These are phyloP conservation scores for Westerdykella sp. DNA, from an alignment of 2,329 filamentous ascomycete species.

Conservation along the genomic window DNA sequence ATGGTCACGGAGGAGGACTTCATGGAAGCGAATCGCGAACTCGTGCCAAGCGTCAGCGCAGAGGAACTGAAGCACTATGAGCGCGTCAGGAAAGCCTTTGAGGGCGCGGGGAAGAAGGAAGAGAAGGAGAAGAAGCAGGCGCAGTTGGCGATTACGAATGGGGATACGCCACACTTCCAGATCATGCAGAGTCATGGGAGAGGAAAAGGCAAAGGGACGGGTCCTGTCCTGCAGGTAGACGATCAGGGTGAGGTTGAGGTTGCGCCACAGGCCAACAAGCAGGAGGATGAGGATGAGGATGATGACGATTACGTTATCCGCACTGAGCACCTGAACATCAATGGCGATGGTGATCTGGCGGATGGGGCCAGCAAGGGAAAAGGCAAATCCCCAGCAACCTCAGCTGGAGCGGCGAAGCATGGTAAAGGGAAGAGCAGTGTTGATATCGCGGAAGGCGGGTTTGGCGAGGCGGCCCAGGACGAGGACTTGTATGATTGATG, in stretches of 20 bases:
- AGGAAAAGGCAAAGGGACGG: conserved; percentile 27
- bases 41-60: conserved; percentile 88
- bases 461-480: conserved; percentile 36
- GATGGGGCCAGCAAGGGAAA: conserved; percentile 21
- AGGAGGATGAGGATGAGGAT: conserved; percentile 25
- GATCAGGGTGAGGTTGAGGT: background rate
- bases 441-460: conserved; percentile 33
- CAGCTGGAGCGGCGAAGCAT: conserved; percentile 16
- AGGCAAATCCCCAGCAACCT: conserved; percentile 24
- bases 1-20: conserved; percentile 90
- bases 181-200: background rate
- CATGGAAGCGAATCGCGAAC: conserved; percentile 67
- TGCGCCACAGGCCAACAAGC: background rate
- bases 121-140: conserved; percentile 33
- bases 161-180: background rate
- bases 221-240: conserved; percentile 5
- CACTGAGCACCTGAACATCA: conserved; percentile 34
- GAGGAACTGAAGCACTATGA: conserved; percentile 93
- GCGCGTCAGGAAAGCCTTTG: conserved; percentile 73
- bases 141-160: background rate
- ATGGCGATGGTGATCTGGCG: conserved; percentile 17
- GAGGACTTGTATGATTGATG: conserved; percentile 39
- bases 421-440: conserved; percentile 31
- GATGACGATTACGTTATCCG: conserved; percentile 39
- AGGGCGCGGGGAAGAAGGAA: conserved; percentile 52